These are phyloP conservation scores for Acephala macrosclerotiorum DNA, from an alignment of 2,329 filamentous ascomycete species.

Conservation along the genomic window DNA sequence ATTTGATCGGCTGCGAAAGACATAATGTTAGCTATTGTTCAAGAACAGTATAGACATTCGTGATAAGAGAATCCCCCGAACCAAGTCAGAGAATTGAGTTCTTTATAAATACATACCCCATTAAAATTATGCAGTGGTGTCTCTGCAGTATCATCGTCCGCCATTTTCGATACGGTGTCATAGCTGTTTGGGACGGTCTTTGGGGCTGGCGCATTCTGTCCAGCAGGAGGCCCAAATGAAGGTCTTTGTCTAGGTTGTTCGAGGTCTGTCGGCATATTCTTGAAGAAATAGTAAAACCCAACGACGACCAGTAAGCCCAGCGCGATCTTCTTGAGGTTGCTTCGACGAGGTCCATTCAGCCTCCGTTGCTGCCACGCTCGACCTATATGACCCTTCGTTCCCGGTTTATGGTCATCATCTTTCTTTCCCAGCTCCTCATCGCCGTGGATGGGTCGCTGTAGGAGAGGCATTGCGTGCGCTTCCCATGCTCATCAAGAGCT, in stretches of 20 bases:
- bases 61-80: background rate
- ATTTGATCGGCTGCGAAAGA: conserved; percentile 60
- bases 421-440: conserved; percentile 72
- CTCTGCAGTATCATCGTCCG: conserved; percentile 33
- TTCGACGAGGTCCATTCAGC: conserved; percentile 59
- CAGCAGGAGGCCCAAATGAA: conserved; percentile 45
- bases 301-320: conserved; percentile 55
- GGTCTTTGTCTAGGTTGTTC: conserved; percentile 42
- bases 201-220: conserved; percentile 15
- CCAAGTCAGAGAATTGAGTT: background rate
- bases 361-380: conserved; percentile 44
- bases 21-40: background rate
- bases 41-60: background rate
- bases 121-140: conserved; percentile 61
- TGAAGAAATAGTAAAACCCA: conserved; percentile 68
- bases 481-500: conserved; percentile 39
- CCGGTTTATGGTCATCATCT: conserved; percentile 64
- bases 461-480: conserved; percentile 46
- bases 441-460: conserved; percentile 53
- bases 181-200: conserved; percentile 16
- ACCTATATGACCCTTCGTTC: conserved; percentile 38
- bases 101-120: conserved; percentile 49
- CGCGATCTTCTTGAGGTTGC: conserved; percentile 60
- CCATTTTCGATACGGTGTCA: conserved; percentile 15
- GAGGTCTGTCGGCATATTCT: conserved; percentile 65